These are phyloP conservation scores for Aspergillus bridgeri DNA, from an alignment of 495 filamentous ascomycete genomes.

Conservation along the genomic window DNA sequence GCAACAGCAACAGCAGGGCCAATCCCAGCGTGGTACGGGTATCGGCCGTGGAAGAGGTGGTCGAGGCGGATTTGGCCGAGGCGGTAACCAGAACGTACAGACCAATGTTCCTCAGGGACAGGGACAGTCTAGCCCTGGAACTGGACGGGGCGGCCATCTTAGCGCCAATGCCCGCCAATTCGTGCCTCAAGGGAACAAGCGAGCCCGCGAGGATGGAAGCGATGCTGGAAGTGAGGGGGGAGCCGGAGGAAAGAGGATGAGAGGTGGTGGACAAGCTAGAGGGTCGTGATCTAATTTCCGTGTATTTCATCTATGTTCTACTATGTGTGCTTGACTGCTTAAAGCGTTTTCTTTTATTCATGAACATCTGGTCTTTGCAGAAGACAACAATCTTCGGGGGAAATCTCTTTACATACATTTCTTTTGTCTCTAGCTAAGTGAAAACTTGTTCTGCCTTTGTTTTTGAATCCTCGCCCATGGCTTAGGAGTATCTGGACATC, in stretches of 20 bases:
- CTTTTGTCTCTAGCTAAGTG: conserved; percentile 13
- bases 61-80: conserved; percentile 43
- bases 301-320: conserved; percentile 14
- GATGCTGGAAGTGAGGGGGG: conserved; percentile 38
- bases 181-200: conserved; percentile 62
- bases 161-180: conserved; percentile 58
- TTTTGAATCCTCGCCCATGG: neutral
- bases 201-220: conserved; percentile 59
- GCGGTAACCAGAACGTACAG: conserved; percentile 39
- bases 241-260: conserved; percentile 50
- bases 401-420: conserved; percentile 1
- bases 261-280: conserved; percentile 45
- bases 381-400: neutral
- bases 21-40: conserved; percentile 38
- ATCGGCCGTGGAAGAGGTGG: conserved; percentile 46
- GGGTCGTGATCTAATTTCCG: conserved; percentile 22
- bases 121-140: conserved; percentile 28
- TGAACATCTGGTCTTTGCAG: neutral
- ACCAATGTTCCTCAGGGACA: conserved; percentile 26
- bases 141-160: conserved; percentile 34
- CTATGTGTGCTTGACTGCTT: conserved; percentile 13
- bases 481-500: neutral
- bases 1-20: conserved; percentile 23
- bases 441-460: neutral
- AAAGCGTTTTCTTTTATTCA: conserved; percentile 10